Conservation (phyloP, 805 yeast species). For the Yarrowia osloensis region DNA sequence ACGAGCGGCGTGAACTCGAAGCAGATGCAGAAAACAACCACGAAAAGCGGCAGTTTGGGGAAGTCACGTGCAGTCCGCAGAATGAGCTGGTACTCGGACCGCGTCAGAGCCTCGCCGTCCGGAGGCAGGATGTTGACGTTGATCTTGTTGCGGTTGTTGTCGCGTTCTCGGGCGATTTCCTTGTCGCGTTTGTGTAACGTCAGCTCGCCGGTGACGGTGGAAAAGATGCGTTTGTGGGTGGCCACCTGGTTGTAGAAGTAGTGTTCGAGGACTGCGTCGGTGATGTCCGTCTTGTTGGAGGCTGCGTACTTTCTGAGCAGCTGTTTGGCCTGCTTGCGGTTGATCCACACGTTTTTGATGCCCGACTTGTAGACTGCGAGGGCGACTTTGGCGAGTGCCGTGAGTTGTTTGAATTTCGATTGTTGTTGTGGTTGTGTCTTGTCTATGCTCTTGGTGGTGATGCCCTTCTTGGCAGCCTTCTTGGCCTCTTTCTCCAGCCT, state of each 20-base stretch:
- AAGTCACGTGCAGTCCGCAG: constrained; percentile 55
- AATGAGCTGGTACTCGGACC: constrained; percentile 55
- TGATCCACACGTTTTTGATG: constrained; percentile 52
- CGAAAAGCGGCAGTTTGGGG: constrained; percentile 60
- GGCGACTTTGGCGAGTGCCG: not conserved
- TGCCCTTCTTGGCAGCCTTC: not conserved
- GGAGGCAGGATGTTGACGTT: not conserved
- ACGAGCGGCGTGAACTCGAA: constrained; percentile 60
- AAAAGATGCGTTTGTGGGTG: constrained; percentile 29
- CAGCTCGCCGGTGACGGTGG: constrained; percentile 27
- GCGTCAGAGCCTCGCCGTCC: constrained; percentile 42
- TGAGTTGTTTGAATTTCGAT: not conserved
- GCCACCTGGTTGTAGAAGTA: constrained; percentile 31
- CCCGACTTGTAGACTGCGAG: constrained; percentile 50
- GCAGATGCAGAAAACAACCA: constrained; percentile 52
- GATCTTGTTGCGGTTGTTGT: not conserved
- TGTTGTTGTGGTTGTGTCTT: not conserved
- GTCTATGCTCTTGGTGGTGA: not conserved
- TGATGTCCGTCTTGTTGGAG: constrained; percentile 33
- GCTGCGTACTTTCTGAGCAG: constrained; percentile 35
- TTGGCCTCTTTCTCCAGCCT: not conserved
- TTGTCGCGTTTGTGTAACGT: constrained; percentile 33
- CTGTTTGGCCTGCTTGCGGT: constrained; percentile 37
- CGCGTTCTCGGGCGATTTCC: constrained; percentile 41
- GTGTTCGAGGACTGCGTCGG: constrained; percentile 38